Base-by-base conservation (phyloP, 495 filamentous ascomycete genomes). In the Sabuloglossum arenarium region DNA sequence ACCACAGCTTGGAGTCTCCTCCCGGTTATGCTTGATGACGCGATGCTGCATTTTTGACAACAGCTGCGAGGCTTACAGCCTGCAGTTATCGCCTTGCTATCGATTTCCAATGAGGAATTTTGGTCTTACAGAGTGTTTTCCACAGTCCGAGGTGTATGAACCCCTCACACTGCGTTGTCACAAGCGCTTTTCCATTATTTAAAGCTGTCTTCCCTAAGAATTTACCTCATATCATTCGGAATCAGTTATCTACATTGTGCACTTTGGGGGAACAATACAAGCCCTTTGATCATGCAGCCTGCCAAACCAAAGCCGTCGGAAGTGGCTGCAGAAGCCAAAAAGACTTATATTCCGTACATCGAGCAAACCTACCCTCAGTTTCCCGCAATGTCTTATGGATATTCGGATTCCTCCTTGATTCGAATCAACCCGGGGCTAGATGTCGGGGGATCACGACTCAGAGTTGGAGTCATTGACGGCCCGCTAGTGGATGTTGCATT, bases 401-500 rank as follows among this genome's bases (percentile, higher is more conserved):
- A 72, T 55, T 55, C 61, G 3, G 71, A 66, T 57, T 61, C 66
- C 11, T 56, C 64, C 19, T 31, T 58, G 25, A 61, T 75, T 10
- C 64, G 56, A 19, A 56, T 68, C 24, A 56, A 54, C 14, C 58
- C 61, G n/a, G 59, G 57, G 6, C 58, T 57, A 25, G 56, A 50
- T 29, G 54, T 49, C 24, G 45, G 57, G 37, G 56, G 61, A 28
- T 66, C 66, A 57, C 11, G 51, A 14, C 63, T 73, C 9, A 63
- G 71, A 6, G 65, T 69, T 66, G 81, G 74, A 53, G 73, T 84
- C 5, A 72, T 75, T 53, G 62, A 70, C 34, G 81, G 78, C 2
- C 82, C 86, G 60, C 81, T 82, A 6, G 77, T 85, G n/a, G 78
- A 86, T 62, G 75, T 77, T 23, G 76, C 81, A 5, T 62, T 85